Percentiles rank a stretch among this genome's conserved stretches.
These are phyloP conservation scores for Hypoxylon fragiforme DNA, from an alignment of 495 filamentous ascomycete genomes.

Conservation along the genomic window DNA sequence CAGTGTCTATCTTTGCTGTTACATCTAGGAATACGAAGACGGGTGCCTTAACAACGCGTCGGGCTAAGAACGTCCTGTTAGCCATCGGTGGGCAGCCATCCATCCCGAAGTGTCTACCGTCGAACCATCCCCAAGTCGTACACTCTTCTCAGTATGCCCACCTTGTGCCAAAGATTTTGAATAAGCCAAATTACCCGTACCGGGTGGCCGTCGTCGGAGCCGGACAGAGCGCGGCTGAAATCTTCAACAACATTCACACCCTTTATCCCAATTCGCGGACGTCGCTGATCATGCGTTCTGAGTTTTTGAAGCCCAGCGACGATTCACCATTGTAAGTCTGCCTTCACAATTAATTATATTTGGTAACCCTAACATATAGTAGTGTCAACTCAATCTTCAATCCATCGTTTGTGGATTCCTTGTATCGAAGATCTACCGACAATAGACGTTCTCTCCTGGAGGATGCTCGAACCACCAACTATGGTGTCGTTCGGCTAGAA, in stretches of 20 bases:
- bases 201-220: conserved; percentile 82
- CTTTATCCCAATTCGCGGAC: conserved; percentile 81
- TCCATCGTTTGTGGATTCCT: conserved; percentile 72
- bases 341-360: neutral
- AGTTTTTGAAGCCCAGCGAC: conserved; percentile 85
- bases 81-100: conserved; percentile 81
- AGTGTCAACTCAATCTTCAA: conserved; percentile 98
- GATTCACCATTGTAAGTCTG: conserved; percentile 87
- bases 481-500: conserved; percentile 85
- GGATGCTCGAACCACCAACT: conserved; percentile 81
- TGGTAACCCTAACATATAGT: conserved; percentile 13
- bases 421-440: conserved; percentile 65
- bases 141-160: conserved; percentile 90
- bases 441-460: conserved; percentile 64
- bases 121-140: conserved; percentile 66
- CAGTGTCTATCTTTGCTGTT: conserved; percentile 55
- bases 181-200: conserved; percentile 59
- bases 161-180: conserved; percentile 60
- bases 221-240: conserved; percentile 93
- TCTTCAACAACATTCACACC: conserved; percentile 85
- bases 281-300: conserved; percentile 72
- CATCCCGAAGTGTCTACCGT: conserved; percentile 69
- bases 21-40: conserved; percentile 43
- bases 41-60: conserved; percentile 40
- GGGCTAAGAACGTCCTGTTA: conserved; percentile 80